These are phyloP conservation scores for Thinopyrum elongatum DNA, from an alignment of 176 grass and related monocot species.

Conservation along the genomic window DNA sequence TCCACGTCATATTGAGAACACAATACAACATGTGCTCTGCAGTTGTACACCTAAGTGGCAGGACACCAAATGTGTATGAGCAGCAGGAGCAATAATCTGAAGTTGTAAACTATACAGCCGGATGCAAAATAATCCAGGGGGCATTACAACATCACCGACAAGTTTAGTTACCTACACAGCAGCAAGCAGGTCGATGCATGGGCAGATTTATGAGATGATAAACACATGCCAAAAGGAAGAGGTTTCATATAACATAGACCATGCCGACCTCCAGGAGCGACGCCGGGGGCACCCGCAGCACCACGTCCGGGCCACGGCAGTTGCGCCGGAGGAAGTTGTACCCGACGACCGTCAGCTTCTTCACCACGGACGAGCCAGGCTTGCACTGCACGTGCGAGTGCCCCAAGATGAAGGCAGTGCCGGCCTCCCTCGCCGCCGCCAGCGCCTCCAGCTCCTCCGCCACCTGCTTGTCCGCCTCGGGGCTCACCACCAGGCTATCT, in stretches of 20 bases:
- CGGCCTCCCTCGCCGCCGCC: constrained; percentile 55
- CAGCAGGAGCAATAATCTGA: not conserved
- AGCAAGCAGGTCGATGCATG: not conserved
- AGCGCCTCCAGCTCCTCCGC: constrained; percentile 77
- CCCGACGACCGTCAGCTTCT: constrained; percentile 66
- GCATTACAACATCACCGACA: not conserved
- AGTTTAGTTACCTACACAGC: not conserved
- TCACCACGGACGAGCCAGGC: constrained; percentile 75
- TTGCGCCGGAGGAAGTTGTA: constrained; percentile 94
- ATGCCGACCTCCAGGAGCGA: constrained; percentile 97
- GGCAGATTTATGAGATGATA: not conserved
- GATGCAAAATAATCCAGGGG: not conserved
- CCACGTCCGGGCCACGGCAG: constrained; percentile 86
- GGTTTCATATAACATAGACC: constrained; percentile 88
- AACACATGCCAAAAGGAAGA: not conserved
- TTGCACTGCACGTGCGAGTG: constrained; percentile 87
- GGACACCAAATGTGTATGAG: not conserved
- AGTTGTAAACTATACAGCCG: constrained; percentile 17
- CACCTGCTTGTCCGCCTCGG: constrained; percentile 44
- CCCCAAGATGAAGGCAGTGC: constrained; percentile 88
- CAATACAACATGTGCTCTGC: too few species aligned
- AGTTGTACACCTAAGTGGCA: not conserved
- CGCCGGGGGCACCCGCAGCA: constrained; percentile 74
- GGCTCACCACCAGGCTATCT: constrained; percentile 48
- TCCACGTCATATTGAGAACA: too few species aligned